Evolutionary conservation across 805 yeast genomes (phyloP), one percentile per base, ranked within the genome.

Genomic region (Cyberlindnera sargentensis): DNA sequence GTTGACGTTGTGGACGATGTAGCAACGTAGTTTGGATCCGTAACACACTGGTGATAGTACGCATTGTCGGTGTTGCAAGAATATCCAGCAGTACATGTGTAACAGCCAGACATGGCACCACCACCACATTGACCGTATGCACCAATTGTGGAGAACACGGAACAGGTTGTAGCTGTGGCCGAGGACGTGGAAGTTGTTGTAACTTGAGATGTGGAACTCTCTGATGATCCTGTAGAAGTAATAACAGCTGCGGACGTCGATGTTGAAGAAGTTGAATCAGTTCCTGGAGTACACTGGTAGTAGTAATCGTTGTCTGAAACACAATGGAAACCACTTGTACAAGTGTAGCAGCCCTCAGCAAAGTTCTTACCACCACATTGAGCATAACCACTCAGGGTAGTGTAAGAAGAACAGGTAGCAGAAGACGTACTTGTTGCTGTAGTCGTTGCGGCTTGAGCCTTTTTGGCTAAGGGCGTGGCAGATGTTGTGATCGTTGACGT

Each of bases 351-450:
- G 23, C 51, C 47, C 8, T 15, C 20, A 8, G 36, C 25, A 32
- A 25, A 47, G 20, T 37, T 36, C 8, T 5, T n/a, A 36, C 54
- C 55, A 39, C 57, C 57, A 46, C 57, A 51, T 30, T 43, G 49
- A 3, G 41, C 51, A 31, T 47, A 35, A 4, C 28, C 32, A 7
- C 44, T 15, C 7, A 37, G 31, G 2, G 44, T 37, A 26, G 31
- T 20, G 38, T 26, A 36, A 3, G 38, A 26, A 4, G 43, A 4
- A 29, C 37, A 34, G 3, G 36, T 26, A 3, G 27, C 30, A 30
- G 31, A 23, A 25, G 11, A 29, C 36, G 25, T 9, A 11, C 1
- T 15, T 15, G 20, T 15, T 15, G 20, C 20, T 15, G 20, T 15
- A n/a, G n/a, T n/a, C n/a, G n/a, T n/a, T n/a, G n/a, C n/a, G n/a